Evolutionary conservation across 768 basidiomycete genomes (phyloP).

Genomic region (Termitomyces bulborhizus): DNA sequence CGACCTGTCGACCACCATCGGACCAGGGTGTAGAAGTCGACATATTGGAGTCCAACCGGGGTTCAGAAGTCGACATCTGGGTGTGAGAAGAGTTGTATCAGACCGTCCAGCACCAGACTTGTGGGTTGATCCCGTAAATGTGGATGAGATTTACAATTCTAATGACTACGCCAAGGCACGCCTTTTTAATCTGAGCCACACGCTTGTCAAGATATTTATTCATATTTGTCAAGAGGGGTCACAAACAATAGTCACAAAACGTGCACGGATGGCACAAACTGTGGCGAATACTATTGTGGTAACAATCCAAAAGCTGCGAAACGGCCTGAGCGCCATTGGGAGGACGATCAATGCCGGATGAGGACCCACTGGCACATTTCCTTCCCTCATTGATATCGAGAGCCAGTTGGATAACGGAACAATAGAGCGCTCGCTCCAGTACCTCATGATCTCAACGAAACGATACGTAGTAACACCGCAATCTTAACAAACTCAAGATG

Average conservation of each 20-base stretch:
- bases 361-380: too few species aligned
- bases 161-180: too few species aligned
- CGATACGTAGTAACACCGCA: not conserved
- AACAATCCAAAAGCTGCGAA: too few species aligned
- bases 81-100: not conserved
- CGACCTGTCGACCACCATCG: slow-evolving; percentile 32
- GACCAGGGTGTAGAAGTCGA: slow-evolving; percentile 16
- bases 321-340: too few species aligned
- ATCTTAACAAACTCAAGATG: not conserved
- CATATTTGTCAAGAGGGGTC: not conserved
- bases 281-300: too few species aligned
- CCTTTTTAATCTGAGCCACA: too few species aligned
- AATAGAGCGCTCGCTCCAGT: not conserved
- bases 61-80: slow-evolving; percentile 9
- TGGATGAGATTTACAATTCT: too few species aligned
- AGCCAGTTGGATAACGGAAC: not conserved
- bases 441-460: not conserved
- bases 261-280: too few species aligned
- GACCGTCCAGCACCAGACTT: not conserved
- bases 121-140: not conserved
- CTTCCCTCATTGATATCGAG: too few species aligned
- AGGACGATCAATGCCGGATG: too few species aligned
- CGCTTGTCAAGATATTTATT: too few species aligned
- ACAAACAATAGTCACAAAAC: not conserved
- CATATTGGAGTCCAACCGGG: slow-evolving; percentile 16